phyloP scores from a whole-genome alignment of 208 protist species.

The Porcisia deanei region DNA sequence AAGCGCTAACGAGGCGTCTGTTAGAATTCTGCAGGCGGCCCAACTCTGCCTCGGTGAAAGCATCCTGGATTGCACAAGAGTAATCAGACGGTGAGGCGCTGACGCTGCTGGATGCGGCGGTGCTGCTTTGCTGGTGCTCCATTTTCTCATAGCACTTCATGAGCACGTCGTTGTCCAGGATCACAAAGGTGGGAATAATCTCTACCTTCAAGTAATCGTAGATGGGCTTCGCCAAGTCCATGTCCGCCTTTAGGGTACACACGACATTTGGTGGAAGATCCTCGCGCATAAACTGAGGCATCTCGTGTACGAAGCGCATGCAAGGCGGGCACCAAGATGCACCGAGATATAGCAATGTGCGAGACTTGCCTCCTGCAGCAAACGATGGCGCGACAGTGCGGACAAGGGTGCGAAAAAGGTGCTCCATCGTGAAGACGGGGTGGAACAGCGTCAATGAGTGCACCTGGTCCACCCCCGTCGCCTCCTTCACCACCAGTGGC shows the following conservation, averaged over 20 bases:
- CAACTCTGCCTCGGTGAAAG: conserved; percentile 45
- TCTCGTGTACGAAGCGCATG: conserved; percentile 64
- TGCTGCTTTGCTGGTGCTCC: conserved; percentile 16
- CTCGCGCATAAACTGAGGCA: conserved; percentile 55
- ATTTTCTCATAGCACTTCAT: conserved; percentile 28
- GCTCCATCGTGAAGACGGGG: conserved; percentile 69
- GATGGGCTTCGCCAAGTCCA: conserved; percentile 74
- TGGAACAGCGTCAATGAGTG: conserved; percentile 62
- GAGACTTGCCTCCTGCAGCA: conserved; percentile 14
- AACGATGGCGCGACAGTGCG: conserved; percentile 22
- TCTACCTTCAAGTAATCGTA: conserved; percentile 74
- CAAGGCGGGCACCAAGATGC: conserved; percentile 90
- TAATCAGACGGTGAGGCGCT: conserved; percentile 13
- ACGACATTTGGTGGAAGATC: conserved; percentile 41
- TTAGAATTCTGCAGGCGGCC: conserved; percentile 78
- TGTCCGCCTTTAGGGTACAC: conserved; percentile 74
- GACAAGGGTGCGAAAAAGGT: conserved; percentile 54
- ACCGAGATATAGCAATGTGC: conserved; percentile 71
- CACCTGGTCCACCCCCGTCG: conserved; percentile 58
- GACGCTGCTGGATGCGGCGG: background rate
- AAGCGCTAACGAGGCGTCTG: conserved; percentile 49
- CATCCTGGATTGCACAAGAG: conserved; percentile 28
- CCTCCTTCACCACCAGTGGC: conserved; percentile 69
- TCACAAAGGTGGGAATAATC: conserved; percentile 79
- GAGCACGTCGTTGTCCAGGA: conserved; percentile 73